Base-by-base conservation (phyloP, 345 rosid genomes). In the Anastatica hierochuntica region DNA sequence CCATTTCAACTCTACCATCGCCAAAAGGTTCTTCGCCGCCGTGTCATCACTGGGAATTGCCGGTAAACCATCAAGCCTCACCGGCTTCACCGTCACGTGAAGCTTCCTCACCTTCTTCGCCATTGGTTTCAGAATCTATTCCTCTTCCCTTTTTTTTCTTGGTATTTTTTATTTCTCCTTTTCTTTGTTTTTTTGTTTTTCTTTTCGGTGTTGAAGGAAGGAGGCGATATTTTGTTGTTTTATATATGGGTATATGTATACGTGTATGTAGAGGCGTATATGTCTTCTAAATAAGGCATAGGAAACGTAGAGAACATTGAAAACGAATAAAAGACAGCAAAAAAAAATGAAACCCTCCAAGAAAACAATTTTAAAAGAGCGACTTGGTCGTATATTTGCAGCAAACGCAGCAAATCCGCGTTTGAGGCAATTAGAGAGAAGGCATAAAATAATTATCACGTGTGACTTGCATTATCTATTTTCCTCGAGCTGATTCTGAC, bases 81-180 rank as follows among this genome's bases (percentile, higher is more conserved):
- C 43, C 36, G 55, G 71, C 60, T 66, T 66, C 43, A 66, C 71
- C 54, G 10, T 45, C 13, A 66, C 71, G 23, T 52, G 71, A 66
- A 66, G 60, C 60, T 66, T 66, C 27, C 60, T 66, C 24, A 66
- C 65, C 15, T 66, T 66, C 60, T 59, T 66, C 6, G 71, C 71
- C 71, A 66, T 66, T 20, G 10, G 27, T 56, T 48, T 56, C 10
- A 21, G 11, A 55, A 13, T 35, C 9, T 24, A 12, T 49, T 60
- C 44, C 46, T 52, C 42, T 50, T 18, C n/a, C n/a, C 24, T 50
- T 26, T 56, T 19, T 34, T 50, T 50, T 19, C 16, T 36, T 13
- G 43, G 20, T 10, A 6, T 4, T 19, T 23, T 13, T 13, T 11
- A 8, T 4, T 29, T 29, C 8, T 29, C 33, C 6, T 6, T 38